phyloP scores from a whole-genome alignment of 345 rosid species.

The Melastoma malabathricum region DNA sequence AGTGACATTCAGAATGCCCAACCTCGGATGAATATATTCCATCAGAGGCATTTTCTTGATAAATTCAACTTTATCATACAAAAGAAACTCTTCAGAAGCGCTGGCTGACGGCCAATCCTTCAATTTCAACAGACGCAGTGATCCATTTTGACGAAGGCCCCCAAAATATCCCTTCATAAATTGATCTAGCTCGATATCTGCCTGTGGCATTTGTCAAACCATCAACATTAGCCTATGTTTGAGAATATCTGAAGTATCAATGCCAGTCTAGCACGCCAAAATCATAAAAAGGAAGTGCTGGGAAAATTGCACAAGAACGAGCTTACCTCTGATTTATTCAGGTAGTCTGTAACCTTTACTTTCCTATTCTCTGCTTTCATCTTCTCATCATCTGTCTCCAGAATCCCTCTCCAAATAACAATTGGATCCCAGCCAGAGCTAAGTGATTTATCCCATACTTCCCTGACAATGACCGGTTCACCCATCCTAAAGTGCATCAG shows the following conservation, averaged over 20 bases:
- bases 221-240: neutral
- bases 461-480: slow-evolving; percentile 56
- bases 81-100: slow-evolving; percentile 82
- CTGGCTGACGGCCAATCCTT: slow-evolving; percentile 95
- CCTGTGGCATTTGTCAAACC: slow-evolving; percentile 28
- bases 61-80: slow-evolving; percentile 80
- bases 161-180: slow-evolving; percentile 60
- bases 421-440: slow-evolving; percentile 69
- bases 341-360: slow-evolving; percentile 69
- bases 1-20: slow-evolving; percentile 92
- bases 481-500: slow-evolving; percentile 74
- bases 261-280: too few species aligned
- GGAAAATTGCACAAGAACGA: neutral
- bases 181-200: slow-evolving; percentile 59
- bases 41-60: slow-evolving; percentile 80
- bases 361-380: slow-evolving; percentile 41
- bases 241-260: slow-evolving; percentile 1
- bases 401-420: slow-evolving; percentile 63
- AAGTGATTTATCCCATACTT: slow-evolving; percentile 51
- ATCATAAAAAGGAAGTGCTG: too few species aligned
- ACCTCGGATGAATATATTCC: slow-evolving; percentile 82
- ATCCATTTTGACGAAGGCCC: slow-evolving; percentile 44
- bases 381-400: slow-evolving; percentile 61
- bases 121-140: slow-evolving; percentile 48
- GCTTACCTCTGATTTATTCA: slow-evolving; percentile 64